phyloP scores from a whole-genome alignment of 495 filamentous ascomycete species.

The Hypoxylon trugodes region DNA sequence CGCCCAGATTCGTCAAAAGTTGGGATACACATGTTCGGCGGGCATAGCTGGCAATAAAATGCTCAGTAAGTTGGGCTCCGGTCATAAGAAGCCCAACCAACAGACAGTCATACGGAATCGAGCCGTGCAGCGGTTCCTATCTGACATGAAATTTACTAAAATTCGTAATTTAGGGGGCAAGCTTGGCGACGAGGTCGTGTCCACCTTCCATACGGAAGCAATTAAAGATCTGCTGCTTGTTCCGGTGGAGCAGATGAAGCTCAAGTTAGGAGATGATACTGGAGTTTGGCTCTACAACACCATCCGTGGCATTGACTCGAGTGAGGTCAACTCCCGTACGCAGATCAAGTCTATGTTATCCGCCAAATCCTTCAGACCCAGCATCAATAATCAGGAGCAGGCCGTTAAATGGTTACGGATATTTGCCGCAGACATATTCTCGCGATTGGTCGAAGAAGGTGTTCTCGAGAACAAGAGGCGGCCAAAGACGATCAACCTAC shows the following conservation, averaged over 20 bases:
- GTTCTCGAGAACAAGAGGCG: conserved; percentile 87
- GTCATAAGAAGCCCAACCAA: conserved; percentile 88
- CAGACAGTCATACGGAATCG: conserved; percentile 91
- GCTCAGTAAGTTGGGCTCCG: conserved; percentile 91
- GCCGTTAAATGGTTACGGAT: conserved; percentile 88
- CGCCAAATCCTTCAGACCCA: conserved; percentile 92
- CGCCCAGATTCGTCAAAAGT: conserved; percentile 65
- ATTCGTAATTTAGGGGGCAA: conserved; percentile 97
- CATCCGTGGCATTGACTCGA: conserved; percentile 84
- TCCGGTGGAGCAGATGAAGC: conserved; percentile 78
- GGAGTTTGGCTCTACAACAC: conserved; percentile 88
- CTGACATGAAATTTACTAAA: conserved; percentile 91
- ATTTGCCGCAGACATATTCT: conserved; percentile 92
- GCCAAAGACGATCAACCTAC: conserved; percentile 83
- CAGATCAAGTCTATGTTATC: conserved; percentile 99
- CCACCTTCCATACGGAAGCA: conserved; percentile 79
- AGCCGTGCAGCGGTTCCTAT: conserved; percentile 81
- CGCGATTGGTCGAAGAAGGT: conserved; percentile 89
- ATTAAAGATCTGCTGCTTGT: conserved; percentile 79
- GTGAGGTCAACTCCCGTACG: conserved; percentile 89
- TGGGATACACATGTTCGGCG: conserved; percentile 90
- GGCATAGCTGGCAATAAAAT: conserved; percentile 93
- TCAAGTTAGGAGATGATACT: conserved; percentile 83
- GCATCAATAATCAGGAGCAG: conserved; percentile 81
- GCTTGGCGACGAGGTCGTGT: conserved; percentile 83